Evolutionary conservation across 371 early-diverging fungal genomes (phyloP), one percentile per base, ranked within the genome.

Genomic region (Syncephalis plumigaleata): DNA sequence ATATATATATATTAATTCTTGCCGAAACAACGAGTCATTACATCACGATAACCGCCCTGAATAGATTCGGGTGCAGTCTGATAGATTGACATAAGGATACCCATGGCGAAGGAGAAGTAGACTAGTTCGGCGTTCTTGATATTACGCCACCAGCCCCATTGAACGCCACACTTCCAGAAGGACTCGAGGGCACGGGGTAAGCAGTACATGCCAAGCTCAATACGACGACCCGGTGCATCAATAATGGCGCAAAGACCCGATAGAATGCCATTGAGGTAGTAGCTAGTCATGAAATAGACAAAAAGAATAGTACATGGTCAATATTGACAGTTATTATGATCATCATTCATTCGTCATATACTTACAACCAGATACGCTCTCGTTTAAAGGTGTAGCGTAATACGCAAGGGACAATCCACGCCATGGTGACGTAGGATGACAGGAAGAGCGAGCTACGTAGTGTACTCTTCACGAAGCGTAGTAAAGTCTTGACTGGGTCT

Each of bases 1-100:
- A 11, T 11, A 31, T 7, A 31, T 31, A 31, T 31, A 31, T 31
- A 31, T 65, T 67, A 87, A 54, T 85, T 88, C 31, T 72, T 66
- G n/a, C 87, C 87, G 58, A 88, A 84, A 53, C 84, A 70, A 9
- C 89, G 71, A n/a, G 75, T 75, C 74, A 88, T 67, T 9, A 83
- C 71, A 31, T 73, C 77, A 18, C 79, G 73, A 48, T 85, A 86
- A 42, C 78, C 79, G 21, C 75, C 64, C 51, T 65, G 70, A 46
- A 88, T 79, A 20, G 73, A 72, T 22, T 67, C 71, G 16, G 78
- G 77, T 39, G 84, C 82, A 46, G 70, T 75, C 59, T 89, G 87
- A 58, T 86, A 89, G 20, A 89, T 56, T 13, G 75, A 70, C 86
- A 89, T 86, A 47, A 89, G 57, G 1, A 76, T 67, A 22, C 82